Base-by-base conservation (phyloP, 345 rosid species). In the Citropsis articulata region DNA sequence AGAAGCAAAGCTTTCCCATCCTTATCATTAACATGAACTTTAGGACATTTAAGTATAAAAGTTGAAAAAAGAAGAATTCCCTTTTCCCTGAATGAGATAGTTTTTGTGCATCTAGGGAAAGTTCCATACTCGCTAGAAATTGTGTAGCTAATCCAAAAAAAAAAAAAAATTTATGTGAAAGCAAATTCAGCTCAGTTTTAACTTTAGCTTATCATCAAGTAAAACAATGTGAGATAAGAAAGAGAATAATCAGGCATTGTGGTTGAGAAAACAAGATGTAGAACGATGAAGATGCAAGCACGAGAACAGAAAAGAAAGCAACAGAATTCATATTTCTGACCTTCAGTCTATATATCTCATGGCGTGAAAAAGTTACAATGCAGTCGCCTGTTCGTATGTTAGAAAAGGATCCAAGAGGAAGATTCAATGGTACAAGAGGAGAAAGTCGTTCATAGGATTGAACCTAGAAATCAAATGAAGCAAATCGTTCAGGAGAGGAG, bases 281-380 rank as follows among this genome's bases (percentile, higher is more conserved):
- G 6, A 78, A 77, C 21, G 66, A 66, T 40, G 69, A 77, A 79
- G 72, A 38, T 16, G 31, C 21, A 16, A 71, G 74, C 30, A 57
- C 33, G 38, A 16, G 45, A 74, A 75, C 22, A 63, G n/a, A 45
- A 75, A 19, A 72, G 27, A 55, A 31, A 64, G 21, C 48, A n/a
- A 55, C 33, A 30, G 55, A 42, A 66, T 77, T 73, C 22, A 19
- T 55, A 50, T 31, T 63, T 80, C 90, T 67, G 79, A 95, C 98
- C 98, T 93, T 95, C 66, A 90, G 73, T 33, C 50, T 79, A 80
- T 92, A 95, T 78, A 95, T 93, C 38, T 78, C 83, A 24, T 70
- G 84, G n/a, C 97, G 90, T 69, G 98, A 95, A 88, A 95, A 95
- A 69, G 95, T 87, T 62, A 95, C 96, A 63, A 95, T 80, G 81